Percentiles rank a stretch among this genome's conserved stretches.
phyloP scores from a whole-genome alignment of 1,139 yeast species.

The Debaryomyces robertsiae region DNA sequence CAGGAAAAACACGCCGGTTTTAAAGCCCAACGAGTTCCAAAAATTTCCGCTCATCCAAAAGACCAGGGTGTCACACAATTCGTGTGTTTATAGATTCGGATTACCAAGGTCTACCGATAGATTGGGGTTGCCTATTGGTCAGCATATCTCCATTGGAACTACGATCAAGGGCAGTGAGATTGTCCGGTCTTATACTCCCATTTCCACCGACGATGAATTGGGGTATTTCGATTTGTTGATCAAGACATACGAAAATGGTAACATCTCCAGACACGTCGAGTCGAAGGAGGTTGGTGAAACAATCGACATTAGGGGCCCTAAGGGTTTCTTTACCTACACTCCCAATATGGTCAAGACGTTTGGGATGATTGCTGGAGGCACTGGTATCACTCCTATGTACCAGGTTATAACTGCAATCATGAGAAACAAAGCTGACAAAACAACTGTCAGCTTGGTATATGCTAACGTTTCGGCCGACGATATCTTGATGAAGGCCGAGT shows the following conservation, averaged over 20 bases:
- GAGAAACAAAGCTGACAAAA: constrained; percentile 78
- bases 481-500: constrained; percentile 73
- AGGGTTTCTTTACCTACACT: constrained; percentile 84
- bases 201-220: constrained; percentile 78
- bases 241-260: constrained; percentile 92
- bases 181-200: constrained; percentile 92
- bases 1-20: constrained; percentile 52
- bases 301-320: constrained; percentile 76
- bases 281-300: constrained; percentile 55
- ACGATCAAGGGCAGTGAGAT: constrained; percentile 70
- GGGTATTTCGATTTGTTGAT: constrained; percentile 90
- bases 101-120: constrained; percentile 75
- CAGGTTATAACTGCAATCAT: constrained; percentile 75
- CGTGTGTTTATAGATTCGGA: constrained; percentile 84
- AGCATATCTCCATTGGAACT: constrained; percentile 82
- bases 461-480: constrained; percentile 79
- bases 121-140: constrained; percentile 93
- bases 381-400: constrained; percentile 94
- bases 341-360: constrained; percentile 81
- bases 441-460: constrained; percentile 77
- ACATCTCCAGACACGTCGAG: constrained; percentile 77
- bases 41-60: constrained; percentile 84
- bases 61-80: constrained; percentile 75
- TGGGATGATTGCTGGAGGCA: constrained; percentile 91
- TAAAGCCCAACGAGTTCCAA: constrained; percentile 67